Base-by-base conservation (phyloP, 75 land plant species). In the Selaginella tamariscina region DNA sequence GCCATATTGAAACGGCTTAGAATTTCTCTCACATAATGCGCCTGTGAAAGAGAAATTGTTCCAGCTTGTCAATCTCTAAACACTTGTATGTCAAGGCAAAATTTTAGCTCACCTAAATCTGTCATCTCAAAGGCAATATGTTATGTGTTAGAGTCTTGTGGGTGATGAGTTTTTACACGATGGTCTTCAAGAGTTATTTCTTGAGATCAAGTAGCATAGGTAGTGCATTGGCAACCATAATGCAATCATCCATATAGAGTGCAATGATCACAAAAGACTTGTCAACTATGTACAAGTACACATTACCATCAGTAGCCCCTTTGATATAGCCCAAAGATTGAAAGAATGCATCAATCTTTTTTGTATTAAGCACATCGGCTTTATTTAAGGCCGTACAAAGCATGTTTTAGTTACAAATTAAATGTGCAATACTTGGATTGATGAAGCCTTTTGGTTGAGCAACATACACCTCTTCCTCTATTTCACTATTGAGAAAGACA, bases 261-360 rank as follows among this genome's bases (percentile, higher is more conserved):
- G 62, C 62, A 21, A 59, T 23, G 21, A 59, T 59, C 27, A 59
- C 62, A 59, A 59, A 26, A 5, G 21, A n/a, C 26, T 59, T 27
- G 23, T 5, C 62, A 8, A 59, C 62, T 21, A 26, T 8, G 8
- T 59, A 23, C 9, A n/a, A 9, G 26, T 59, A n/a, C 21, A 59
- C 62, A 59, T 59, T 59, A 2, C 62, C 62, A 59, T 59, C 62
- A 23, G 62, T 23, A 21, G 23, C 62, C 8, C 27, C 26, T 23
- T 27, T 27, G 9, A 21, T 59, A n/a, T 23, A 59, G 26, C 62
- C 62, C 8, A 59, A 21, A n/a, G 62, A 59, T 5, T 5, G 21
- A n/a, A 59, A 26, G 26, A 23, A 59, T 9, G 62, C 21, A 59
- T 59, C 26, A 59, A 59, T n/a, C n/a, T 59, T 5, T 8, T 5